phyloP scores from a whole-genome alignment of 1,284 basidiomycete species.

The Ganoderma multipileum region DNA sequence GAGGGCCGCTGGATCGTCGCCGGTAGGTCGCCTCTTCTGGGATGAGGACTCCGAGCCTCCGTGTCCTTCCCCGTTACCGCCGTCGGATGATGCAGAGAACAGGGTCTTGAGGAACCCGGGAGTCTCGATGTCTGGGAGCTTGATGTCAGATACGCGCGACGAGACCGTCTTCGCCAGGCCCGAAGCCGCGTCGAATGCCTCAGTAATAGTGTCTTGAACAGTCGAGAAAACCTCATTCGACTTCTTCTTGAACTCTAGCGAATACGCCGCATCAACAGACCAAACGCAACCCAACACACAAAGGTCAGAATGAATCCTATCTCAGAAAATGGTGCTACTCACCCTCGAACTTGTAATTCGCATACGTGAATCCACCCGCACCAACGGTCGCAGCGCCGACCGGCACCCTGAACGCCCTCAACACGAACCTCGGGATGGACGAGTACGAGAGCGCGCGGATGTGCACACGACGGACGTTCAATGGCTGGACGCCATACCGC shows the following conservation, averaged over 20 bases:
- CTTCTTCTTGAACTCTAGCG: constrained; percentile 70
- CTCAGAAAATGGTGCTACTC: constrained; percentile 35
- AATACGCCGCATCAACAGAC: not conserved
- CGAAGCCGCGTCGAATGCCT: constrained; percentile 70
- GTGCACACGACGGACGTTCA: constrained; percentile 67
- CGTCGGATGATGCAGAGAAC: constrained; percentile 53
- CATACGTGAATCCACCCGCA: constrained; percentile 90
- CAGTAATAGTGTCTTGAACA: constrained; percentile 73
- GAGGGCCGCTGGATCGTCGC: constrained; percentile 63
- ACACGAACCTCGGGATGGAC: constrained; percentile 83
- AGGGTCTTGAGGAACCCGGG: constrained; percentile 79
- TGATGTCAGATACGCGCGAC: constrained; percentile 62
- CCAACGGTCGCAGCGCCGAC: constrained; percentile 87
- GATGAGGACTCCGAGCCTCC: constrained; percentile 36
- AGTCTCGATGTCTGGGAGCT: constrained; percentile 71
- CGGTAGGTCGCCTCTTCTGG: constrained; percentile 57
- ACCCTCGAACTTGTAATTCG: constrained; percentile 95
- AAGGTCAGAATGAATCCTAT: not conserved
- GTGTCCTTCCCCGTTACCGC: constrained; percentile 35
- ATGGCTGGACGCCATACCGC: constrained; percentile 50
- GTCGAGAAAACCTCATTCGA: constrained; percentile 70
- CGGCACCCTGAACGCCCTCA: constrained; percentile 85
- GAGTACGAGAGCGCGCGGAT: constrained; percentile 83
- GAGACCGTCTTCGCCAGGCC: constrained; percentile 67
- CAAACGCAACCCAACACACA: not conserved